Base-by-base conservation (phyloP, 495 filamentous ascomycete species). In the Geoglossum glabrum region DNA sequence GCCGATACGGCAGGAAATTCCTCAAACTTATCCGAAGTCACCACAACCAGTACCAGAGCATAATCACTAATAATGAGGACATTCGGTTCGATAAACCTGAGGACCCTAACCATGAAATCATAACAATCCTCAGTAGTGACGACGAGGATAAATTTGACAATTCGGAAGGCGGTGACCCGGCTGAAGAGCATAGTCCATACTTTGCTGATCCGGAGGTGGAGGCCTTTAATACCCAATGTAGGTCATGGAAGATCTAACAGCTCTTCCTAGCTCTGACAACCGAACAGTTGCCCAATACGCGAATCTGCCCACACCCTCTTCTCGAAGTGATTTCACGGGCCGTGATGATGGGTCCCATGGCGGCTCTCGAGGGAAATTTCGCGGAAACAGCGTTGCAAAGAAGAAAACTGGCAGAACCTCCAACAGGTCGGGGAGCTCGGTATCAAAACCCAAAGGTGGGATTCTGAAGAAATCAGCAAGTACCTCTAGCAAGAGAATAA, bases 1-100 rank as follows among this genome's bases (percentile, higher is more conserved):
- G 76, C 6, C 71, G 70, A n/a, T 85, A 85, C 64, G 88, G 89
- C 19, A 68, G 68, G 28, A 69, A 72, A 34, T 84, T 96, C 56
- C 64, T 89, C 11, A 75, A 76, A 11, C 66, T 95, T 8, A 71
- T 92, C 13, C 70, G 70, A 21, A 69, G 76, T 31, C 76, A 76
- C 30, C 73, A 76, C 28, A 60, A 67, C 0, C 70, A 76, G 25
- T 87, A 87, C 62, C 69, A 73, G 17, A 76, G 79, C 54, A 78
- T 87, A 64, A 81, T 68, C 57, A 59, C 67, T 33, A 73, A 70
- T 15, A 71, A 58, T 30, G 57, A 55, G 49, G 56, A 58, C 21
- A 52, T 27, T 13, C 49, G 23, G 28, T 52, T 27, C 19, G 59
- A 56, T 21, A 34, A 49, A 31, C 33, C 51, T 23, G 2, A 15